Percentiles rank a stretch among this genome's conserved stretches.
Conservation (phyloP, 1,139 yeast genomes). For the Candida albicans region DNA sequence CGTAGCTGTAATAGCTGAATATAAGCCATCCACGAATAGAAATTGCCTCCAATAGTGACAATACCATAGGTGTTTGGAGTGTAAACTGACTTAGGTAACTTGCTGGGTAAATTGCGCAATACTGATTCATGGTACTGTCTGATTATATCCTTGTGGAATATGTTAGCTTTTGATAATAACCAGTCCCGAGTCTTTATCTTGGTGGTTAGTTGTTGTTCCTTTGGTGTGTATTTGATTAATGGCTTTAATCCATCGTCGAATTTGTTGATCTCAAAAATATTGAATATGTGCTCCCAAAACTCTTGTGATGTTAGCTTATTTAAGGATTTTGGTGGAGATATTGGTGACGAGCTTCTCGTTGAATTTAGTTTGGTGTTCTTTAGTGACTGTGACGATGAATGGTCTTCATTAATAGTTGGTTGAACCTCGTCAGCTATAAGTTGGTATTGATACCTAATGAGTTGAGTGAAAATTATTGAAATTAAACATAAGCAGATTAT, state of each 20-base stretch:
- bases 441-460: too few species aligned
- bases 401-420: too few species aligned
- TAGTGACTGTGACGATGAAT: too few species aligned
- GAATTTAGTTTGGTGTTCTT: too few species aligned
- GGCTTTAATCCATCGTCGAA: constrained; percentile 16
- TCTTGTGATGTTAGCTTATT: not conserved
- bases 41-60: constrained; percentile 41
- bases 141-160: constrained; percentile 20
- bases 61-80: constrained; percentile 30
- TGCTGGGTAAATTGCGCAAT: constrained; percentile 23
- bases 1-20: constrained; percentile 33
- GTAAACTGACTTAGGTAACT: constrained; percentile 24
- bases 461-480: too few species aligned
- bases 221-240: constrained; percentile 15
- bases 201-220: constrained; percentile 15
- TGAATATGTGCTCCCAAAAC: constrained; percentile 23
- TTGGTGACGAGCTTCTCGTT: too few species aligned
- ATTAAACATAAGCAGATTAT: too few species aligned
- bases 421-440: too few species aligned
- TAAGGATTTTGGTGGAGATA: too few species aligned
- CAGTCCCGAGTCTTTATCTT: constrained; percentile 23
- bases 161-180: constrained; percentile 28
- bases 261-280: constrained; percentile 17
- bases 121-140: constrained; percentile 24
- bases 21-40: constrained; percentile 40